Evolutionary conservation across 2,329 filamentous ascomycete genomes (phyloP), one percentile per base, ranked within the genome.

Genomic region (Scedosporium dehoogii): DNA sequence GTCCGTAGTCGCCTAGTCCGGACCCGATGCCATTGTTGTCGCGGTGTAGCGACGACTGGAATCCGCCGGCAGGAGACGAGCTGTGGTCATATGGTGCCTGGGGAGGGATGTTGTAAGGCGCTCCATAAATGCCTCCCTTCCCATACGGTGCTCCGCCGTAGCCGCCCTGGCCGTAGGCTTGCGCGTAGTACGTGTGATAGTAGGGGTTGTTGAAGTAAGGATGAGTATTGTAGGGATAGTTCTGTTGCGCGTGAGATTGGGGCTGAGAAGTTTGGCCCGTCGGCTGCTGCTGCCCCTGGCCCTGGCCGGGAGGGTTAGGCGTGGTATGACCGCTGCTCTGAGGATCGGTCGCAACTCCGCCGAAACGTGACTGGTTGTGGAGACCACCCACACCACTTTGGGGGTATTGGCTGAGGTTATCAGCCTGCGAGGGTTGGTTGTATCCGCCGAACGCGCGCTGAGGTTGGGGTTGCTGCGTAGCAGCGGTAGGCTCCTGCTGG

Each of bases 241-340:
- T 72, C 62, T 74, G 75, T 68, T 81, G 79, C 53, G 72, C 74
- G 64, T 78, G 75, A 27, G 75, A 72, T 67, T 78, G 77, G 18
- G 75, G 76, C 70, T 79, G 78, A 61, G 76, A 73, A 57, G 73
- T 73, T 51, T 76, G 77, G n/a, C 69, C 73, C 33, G 71, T 74
- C 63, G 72, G 74, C 68, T 77, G 75, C 67, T 81, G 80, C 51
- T 74, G 76, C 64, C 79, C 77, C 41, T 77, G 76, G 33, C 85
- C 81, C n/a, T 66, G 64, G 29, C 65, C 63, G 62, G 73, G 64
- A 29, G 92, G 92, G 77, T 96, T 94, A 42, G 93, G 92, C 2
- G 92, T 97, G 69, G 89, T 93, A 73, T 94, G 89, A 55, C 92
- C 93, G 72, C 91, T 96, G 78, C 88, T 91, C 70, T 92, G 90